Percentiles rank a stretch among this genome's conserved stretches.
Conservation (phyloP, 345 rosid genomes). For the Noccaea caerulescens region DNA sequence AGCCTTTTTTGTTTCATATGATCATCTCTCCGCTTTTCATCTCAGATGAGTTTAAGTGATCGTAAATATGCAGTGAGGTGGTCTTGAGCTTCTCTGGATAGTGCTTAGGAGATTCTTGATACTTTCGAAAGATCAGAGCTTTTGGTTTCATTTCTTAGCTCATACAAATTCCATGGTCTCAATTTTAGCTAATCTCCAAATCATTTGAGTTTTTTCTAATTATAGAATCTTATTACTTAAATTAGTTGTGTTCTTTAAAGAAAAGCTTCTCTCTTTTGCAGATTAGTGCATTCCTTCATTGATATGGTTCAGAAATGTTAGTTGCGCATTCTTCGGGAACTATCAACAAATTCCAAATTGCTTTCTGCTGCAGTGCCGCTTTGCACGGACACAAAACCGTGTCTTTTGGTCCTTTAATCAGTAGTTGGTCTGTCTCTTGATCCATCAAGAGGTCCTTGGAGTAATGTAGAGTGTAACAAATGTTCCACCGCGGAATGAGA, state of each 20-base stretch:
- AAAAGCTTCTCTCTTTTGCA: constrained; percentile 25
- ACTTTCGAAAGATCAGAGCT: constrained; percentile 6
- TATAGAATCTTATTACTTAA: background rate
- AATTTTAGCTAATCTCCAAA: background rate
- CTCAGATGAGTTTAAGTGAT: no score
- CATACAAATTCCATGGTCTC: constrained; percentile 16
- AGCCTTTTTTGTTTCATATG: background rate
- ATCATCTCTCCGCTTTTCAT: background rate
- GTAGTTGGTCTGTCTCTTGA: no score
- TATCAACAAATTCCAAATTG: constrained; percentile 43
- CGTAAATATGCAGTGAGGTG: background rate
- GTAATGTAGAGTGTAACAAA: no score
- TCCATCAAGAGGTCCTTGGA: no score
- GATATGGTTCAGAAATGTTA: constrained; percentile 73
- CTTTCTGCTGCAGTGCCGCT: constrained; percentile 33
- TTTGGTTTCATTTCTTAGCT: constrained; percentile 1
- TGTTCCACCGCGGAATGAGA: no score
- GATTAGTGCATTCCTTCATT: constrained; percentile 21
- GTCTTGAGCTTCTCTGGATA: constrained; percentile 5
- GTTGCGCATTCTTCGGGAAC: constrained; percentile 51
- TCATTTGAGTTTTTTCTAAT: background rate
- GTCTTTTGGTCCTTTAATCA: no score
- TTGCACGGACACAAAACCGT: no score
- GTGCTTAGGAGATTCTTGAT: background rate
- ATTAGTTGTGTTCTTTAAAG: constrained; percentile 10